phyloP scores from a whole-genome alignment of 371 early-diverging fungal species.

The Aphelidium insulamus region DNA sequence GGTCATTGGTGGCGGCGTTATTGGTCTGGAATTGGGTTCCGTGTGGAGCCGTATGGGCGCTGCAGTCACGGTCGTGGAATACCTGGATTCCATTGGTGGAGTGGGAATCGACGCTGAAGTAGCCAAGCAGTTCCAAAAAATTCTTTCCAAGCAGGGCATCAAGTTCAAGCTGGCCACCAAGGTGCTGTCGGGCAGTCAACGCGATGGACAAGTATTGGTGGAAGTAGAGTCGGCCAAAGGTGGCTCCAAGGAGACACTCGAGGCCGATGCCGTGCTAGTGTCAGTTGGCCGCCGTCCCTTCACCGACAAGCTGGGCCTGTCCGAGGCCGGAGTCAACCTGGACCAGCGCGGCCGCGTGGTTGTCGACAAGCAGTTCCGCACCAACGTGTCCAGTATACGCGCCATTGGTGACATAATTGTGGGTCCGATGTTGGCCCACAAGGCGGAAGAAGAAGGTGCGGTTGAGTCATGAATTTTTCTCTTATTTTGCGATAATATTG shows the following conservation, averaged over 20 bases:
- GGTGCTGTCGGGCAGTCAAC: conserved; percentile 61
- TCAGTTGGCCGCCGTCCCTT: conserved; percentile 88
- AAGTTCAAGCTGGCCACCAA: conserved; percentile 95
- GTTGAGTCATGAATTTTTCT: not conserved
- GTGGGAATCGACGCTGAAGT: conserved; percentile 92
- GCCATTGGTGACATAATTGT: conserved; percentile 93
- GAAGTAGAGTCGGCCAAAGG: conserved; percentile 75
- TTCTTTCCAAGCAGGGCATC: conserved; percentile 81
- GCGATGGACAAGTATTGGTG: conserved; percentile 70
- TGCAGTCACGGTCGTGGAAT: conserved; percentile 91
- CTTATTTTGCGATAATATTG: no score
- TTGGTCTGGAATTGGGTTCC: conserved; percentile 93
- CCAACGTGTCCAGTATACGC: conserved; percentile 63
- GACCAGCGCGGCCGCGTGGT: conserved; percentile 77
- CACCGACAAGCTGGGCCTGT: conserved; percentile 76
- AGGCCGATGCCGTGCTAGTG: conserved; percentile 79
- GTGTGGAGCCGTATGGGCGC: conserved; percentile 91
- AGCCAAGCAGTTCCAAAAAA: conserved; percentile 78
- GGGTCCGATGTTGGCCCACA: conserved; percentile 97
- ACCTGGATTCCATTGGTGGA: conserved; percentile 61
- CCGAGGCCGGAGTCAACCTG: conserved; percentile 64
- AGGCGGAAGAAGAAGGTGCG: conserved; percentile 92
- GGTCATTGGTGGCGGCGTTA: conserved; percentile 96
- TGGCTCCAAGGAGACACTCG: conserved; percentile 50
- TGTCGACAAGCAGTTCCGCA: conserved; percentile 70